These are phyloP conservation scores for Abortiporus biennis DNA, from an alignment of 1,284 basidiomycete species.

Conservation along the genomic window DNA sequence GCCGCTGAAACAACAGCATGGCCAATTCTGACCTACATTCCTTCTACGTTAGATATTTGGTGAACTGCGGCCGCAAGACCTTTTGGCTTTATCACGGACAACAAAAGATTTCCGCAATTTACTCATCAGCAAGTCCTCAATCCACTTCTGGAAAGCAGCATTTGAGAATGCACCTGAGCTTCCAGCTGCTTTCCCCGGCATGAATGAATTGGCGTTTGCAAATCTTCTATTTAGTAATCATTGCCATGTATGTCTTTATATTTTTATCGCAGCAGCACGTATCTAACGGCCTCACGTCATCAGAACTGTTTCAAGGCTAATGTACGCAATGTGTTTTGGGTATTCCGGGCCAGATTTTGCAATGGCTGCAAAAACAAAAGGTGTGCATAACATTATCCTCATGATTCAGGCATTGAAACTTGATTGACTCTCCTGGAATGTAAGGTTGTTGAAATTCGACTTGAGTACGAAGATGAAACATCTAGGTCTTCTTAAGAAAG, in stretches of 20 bases:
- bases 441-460: too few species aligned
- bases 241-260: neutral
- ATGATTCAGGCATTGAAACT: too few species aligned
- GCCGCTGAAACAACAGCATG: too few species aligned
- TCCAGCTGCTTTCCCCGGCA: conserved; percentile 10
- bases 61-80: conserved; percentile 38
- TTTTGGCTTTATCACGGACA: conserved; percentile 35
- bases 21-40: neutral
- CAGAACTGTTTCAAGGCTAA: neutral
- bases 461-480: too few species aligned
- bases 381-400: too few species aligned
- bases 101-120: conserved; percentile 29
- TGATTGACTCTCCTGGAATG: too few species aligned
- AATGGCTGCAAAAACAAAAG: conserved; percentile 1
- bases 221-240: neutral
- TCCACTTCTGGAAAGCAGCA: conserved; percentile 35
- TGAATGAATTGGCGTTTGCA: neutral
- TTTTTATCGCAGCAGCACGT: neutral
- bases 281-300: neutral
- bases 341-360: neutral
- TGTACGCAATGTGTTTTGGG: neutral
- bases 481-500: too few species aligned
- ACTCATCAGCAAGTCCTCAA: conserved; percentile 30
- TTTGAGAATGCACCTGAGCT: conserved; percentile 11
- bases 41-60: conserved; percentile 34